Percentiles rank a stretch among this genome's conserved stretches.
phyloP scores from a whole-genome alignment of 805 yeast genomes.

The Henningerozyma blattae region DNA sequence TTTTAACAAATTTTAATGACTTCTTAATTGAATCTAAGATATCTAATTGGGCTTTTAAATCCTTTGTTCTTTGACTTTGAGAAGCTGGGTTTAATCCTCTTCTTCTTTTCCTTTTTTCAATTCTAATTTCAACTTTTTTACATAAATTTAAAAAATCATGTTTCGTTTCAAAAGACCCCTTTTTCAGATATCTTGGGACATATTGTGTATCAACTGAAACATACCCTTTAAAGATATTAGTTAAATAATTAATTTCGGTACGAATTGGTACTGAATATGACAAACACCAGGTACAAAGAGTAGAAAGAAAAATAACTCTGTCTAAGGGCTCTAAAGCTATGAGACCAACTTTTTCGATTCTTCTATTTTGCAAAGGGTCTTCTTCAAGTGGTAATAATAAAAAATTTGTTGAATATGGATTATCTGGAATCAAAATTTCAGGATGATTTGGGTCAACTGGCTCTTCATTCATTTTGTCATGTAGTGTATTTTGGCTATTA shows the following conservation, averaged over 20 bases:
- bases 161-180: conserved; percentile 10
- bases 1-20: conserved; percentile 2
- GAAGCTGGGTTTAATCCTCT: not conserved
- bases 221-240: conserved; percentile 16
- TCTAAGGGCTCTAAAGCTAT: conserved; percentile 10
- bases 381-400: conserved; percentile 8
- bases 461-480: not conserved
- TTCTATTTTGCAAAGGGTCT: conserved; percentile 14
- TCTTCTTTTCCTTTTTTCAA: conserved; percentile 11
- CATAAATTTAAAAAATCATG: conserved; percentile 12
- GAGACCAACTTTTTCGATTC: conserved; percentile 11
- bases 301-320: conserved; percentile 9
- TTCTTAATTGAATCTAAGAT: conserved; percentile 7
- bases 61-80: conserved; percentile 4
- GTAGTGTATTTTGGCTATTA: not conserved
- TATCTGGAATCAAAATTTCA: conserved; percentile 11
- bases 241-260: conserved; percentile 11
- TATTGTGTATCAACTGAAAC: conserved; percentile 14
- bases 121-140: conserved; percentile 6
- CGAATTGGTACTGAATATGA: conserved; percentile 12
- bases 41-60: conserved; percentile 7
- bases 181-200: conserved; percentile 13
- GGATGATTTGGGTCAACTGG: conserved; percentile 11
- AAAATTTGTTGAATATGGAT: conserved; percentile 9
- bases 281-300: conserved; percentile 13